Evolutionary conservation across 2,329 filamentous ascomycete genomes (phyloP), one percentile per base, ranked within the genome.

Genomic region (Fusarium subtropicale): DNA sequence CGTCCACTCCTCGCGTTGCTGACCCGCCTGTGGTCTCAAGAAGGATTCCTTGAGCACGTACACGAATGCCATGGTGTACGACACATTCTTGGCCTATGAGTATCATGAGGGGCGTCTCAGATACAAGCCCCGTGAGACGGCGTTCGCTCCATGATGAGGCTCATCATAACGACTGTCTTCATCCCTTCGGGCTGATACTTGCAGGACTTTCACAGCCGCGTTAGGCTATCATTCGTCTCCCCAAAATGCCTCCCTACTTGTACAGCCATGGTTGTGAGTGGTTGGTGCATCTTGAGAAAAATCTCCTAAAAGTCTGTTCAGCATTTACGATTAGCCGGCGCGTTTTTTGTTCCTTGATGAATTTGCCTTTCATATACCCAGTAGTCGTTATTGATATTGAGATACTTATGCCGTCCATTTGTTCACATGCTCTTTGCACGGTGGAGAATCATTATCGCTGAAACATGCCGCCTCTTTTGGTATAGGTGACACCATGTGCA

Each of bases 31-130:
- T 61, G 68, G 51, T 72, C 72, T 7, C 64, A 58, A 22, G 42
- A 67, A 18, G 67, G 59, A 10, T 75, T 74, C 48, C 18, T 65
- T 24, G 63, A 72, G 31, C 75, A 76, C 44, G 56, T 65, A 41
- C 47, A 59, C 15, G 42, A 67, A 51, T 76, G 73, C 50, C 71
- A 76, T 50, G 75, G 75, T 15, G 71, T 66, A 36, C 39, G 48
- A 26, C 54, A 47, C 33, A 56, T 69, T 28, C 20, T 70, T 45
- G 63, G 57, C 11, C 59, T 64, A 42, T 70, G 36, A 54, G 33
- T 54, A 42, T 38, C 24, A 26, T 36, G 33, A 53, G 7, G 8
- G n/a, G 24, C 11, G 44, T 42, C 33, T 47, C 16, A 39, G 18
- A 33, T 6, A 41, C 22, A 42, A 28, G 47, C 24, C 45, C 51